Evolutionary conservation across 768 basidiomycete species (phyloP).

Genomic region (Asterophora parasitica): DNA sequence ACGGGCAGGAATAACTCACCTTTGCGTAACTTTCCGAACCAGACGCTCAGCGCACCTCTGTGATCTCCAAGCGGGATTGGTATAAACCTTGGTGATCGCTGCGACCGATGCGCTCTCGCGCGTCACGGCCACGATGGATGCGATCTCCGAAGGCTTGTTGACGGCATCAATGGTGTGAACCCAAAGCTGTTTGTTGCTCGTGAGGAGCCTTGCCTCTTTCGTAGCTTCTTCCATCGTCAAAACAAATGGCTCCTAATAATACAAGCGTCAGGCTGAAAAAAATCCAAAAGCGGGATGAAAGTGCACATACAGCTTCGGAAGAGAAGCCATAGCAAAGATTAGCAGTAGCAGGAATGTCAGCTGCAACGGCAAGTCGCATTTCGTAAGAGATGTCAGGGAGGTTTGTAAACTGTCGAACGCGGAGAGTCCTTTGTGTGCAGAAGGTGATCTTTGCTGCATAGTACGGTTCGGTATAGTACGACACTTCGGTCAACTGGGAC

Average conservation of each 20-base stretch:
- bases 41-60: constrained; percentile 58
- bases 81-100: constrained; percentile 71
- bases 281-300: background rate
- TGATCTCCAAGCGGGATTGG: constrained; percentile 48
- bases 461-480: constrained; percentile 2
- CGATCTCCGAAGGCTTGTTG: constrained; percentile 4
- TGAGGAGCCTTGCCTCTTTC: constrained; percentile 5
- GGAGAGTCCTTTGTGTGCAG: constrained; percentile 5
- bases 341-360: constrained; percentile 4
- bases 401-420: constrained; percentile 3
- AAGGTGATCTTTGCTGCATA: constrained; percentile 11
- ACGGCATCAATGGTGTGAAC: constrained; percentile 2
- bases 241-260: constrained; percentile 5
- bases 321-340: constrained; percentile 10
- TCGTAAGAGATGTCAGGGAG: constrained; percentile 9
- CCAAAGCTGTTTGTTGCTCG: constrained; percentile 5
- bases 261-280: background rate
- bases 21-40: constrained; percentile 48
- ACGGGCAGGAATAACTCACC: constrained; percentile 30
- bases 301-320: constrained; percentile 5
- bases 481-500: background rate
- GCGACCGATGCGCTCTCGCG: constrained; percentile 50
- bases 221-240: constrained; percentile 5
- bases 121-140: constrained; percentile 28
- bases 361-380: constrained; percentile 2